A percentile compares a stretch with the other conserved stretches of the same genome.
These are phyloP conservation scores for Tetraselmis striata DNA, from an alignment of 139 green algal species.

Conservation along the genomic window DNA sequence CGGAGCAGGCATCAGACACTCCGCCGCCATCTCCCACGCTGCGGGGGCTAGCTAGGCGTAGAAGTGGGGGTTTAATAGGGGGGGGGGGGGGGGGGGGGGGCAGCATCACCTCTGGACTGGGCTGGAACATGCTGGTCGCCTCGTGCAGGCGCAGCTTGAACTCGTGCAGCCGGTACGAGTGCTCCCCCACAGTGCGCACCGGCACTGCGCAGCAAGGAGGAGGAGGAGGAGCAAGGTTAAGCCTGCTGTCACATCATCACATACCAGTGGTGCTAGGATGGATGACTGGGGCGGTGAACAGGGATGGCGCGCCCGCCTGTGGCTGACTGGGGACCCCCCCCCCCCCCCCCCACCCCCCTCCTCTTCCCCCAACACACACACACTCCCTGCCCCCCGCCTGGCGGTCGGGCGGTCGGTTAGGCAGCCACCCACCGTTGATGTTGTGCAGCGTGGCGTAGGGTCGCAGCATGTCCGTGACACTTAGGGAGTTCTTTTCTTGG, in stretches of 20 bases:
- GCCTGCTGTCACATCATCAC: too few relatives aligned
- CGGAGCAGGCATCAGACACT: too few relatives aligned
- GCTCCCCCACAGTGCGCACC: constrained; percentile 58
- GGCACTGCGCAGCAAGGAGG: constrained; percentile 45
- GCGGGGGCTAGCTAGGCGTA: neutral
- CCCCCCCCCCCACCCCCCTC: too few relatives aligned
- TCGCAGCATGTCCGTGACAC: neutral
- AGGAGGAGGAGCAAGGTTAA: too few relatives aligned
- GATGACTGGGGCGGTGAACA: too few relatives aligned
- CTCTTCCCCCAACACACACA: too few relatives aligned
- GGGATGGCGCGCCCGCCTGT: too few relatives aligned
- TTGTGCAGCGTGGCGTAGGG: neutral
- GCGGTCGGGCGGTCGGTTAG: too few relatives aligned
- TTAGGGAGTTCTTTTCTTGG: neutral
- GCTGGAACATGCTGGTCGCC: constrained; percentile 51
- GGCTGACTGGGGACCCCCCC: too few relatives aligned
- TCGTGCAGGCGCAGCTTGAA: constrained; percentile 64
- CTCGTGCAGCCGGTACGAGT: constrained; percentile 59
- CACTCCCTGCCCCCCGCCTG: too few relatives aligned
- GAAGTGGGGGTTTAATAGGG: neutral
- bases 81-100: neutral
- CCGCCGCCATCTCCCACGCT: too few relatives aligned
- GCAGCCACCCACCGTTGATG: neutral
- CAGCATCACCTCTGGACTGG: constrained; percentile 46
- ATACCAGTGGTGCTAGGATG: too few relatives aligned